Conservation (phyloP, 225 moss, liverwort and hornwort species). For the Asterella californica region DNA sequence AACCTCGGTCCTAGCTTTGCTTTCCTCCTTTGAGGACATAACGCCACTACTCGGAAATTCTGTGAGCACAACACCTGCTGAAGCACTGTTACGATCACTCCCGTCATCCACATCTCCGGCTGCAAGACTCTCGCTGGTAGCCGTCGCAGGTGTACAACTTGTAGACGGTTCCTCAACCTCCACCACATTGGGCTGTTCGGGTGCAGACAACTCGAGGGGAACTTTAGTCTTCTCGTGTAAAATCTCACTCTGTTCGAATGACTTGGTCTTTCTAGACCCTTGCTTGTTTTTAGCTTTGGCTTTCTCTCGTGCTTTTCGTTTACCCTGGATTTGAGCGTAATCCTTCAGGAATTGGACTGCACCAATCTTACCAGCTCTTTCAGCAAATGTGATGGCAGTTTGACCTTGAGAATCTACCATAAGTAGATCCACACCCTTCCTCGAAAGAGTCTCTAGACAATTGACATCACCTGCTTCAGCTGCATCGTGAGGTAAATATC, state of each 20-base stretch:
- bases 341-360: constrained; percentile 12
- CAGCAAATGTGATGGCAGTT: constrained; percentile 14
- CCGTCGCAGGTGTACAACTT: neutral
- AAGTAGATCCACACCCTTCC: constrained; percentile 21
- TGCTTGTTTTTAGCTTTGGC: constrained; percentile 18
- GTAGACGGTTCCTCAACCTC: constrained; percentile 1
- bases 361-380: constrained; percentile 4
- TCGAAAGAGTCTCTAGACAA: constrained; percentile 17
- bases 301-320: constrained; percentile 18
- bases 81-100: neutral
- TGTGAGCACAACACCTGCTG: neutral
- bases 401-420: constrained; percentile 17
- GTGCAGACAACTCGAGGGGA: neutral
- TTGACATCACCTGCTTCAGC: constrained; percentile 14
- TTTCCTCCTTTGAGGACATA: neutral
- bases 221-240: neutral
- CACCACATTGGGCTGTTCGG: neutral
- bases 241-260: neutral
- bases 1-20: neutral
- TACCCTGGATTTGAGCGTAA: constrained; percentile 12
- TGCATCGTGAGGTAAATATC: constrained; percentile 12
- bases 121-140: too few species aligned
- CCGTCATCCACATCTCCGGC: neutral
- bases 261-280: constrained; percentile 7
- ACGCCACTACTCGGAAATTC: neutral